phyloP scores from a whole-genome alignment of 345 rosid species.

The Populus pruinosa region DNA sequence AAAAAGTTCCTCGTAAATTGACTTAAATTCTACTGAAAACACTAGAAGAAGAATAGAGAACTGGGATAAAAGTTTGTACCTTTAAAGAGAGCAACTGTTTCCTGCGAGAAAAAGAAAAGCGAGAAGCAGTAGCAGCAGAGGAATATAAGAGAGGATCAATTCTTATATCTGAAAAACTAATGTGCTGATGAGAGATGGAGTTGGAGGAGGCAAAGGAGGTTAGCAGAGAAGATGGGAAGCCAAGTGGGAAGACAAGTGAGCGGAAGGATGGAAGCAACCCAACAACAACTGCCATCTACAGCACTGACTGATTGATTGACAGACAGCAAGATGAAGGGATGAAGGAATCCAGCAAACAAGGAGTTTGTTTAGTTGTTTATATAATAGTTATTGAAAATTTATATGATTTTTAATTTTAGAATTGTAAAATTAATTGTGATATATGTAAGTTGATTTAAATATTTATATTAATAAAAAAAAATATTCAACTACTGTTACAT shows the following conservation, averaged over 20 bases:
- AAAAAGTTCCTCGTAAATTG: too few species aligned
- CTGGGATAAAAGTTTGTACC: conserved; percentile 29
- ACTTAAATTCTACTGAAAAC: not conserved
- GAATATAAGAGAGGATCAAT: conserved; percentile 25
- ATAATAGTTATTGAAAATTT: too few species aligned
- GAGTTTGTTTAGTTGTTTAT: too few species aligned
- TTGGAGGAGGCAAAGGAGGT: conserved; percentile 23
- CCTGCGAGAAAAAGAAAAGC: conserved; percentile 26
- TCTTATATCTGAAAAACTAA: conserved; percentile 16
- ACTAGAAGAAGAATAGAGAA: not conserved
- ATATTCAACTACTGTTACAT: too few species aligned
- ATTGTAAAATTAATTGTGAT: too few species aligned
- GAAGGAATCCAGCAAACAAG: too few species aligned
- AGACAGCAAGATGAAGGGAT: too few species aligned
- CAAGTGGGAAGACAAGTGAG: too few species aligned
- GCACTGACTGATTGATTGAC: not conserved
- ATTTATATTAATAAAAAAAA: too few species aligned
- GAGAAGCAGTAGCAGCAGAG: conserved; percentile 23
- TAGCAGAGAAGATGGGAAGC: conserved; percentile 39
- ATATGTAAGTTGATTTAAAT: too few species aligned
- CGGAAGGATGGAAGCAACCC: conserved; percentile 32
- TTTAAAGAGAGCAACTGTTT: conserved; percentile 39
- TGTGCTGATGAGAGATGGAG: conserved; percentile 23
- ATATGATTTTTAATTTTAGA: too few species aligned
- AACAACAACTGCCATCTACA: conserved; percentile 64